Evolutionary conservation across 23 red algal species (phyloP), one percentile per base, ranked within the genome.

Genomic region (Gracilaria domingensis): DNA sequence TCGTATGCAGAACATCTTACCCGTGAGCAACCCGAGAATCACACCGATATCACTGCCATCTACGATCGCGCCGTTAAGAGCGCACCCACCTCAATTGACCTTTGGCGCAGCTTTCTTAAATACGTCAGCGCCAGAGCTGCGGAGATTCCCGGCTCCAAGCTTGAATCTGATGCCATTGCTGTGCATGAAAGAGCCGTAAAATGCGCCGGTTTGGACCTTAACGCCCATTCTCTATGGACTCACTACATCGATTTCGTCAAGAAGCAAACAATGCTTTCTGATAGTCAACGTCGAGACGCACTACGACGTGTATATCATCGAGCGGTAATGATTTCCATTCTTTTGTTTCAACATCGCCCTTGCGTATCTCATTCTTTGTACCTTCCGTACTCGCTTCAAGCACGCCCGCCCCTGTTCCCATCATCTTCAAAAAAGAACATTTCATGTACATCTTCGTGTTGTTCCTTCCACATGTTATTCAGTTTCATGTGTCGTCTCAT

Each of bases 241-340:
- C 88, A 90, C 39, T 96, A 91, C 82, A 87, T 96, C 64, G 82
- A 87, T 8, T 91, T 91, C 71, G 67, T 96, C 39, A 59, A 86
- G 28, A 88, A 90, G 29, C 88, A 89, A 48, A 89, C 76, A 29
- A 83, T 71, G 66, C 59, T 89, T 65, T 86, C 84, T 50, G 88
- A 93, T 50, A 93, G 78, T 32, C 84, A 91, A 39, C 90, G 91
- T 72, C 89, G 89, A 72, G 95, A 96, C 72, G 84, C 84, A 23
- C 88, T 96, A 60, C 80, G 95, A 66, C 76, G 89, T 39, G 81
- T 85, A 21, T 96, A 91, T 93, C 95, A 96, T 70, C 80, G 95
- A 71, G 95, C 95, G 81, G 80, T 90, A 90, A 90, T 90, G 87
- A 80, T 66, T 76, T 90, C 42, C 87, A 90, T 54, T 90, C 80